Evolutionary conservation across 805 yeast species (phyloP).

Genomic region (Yamadazyma phyllophila): DNA sequence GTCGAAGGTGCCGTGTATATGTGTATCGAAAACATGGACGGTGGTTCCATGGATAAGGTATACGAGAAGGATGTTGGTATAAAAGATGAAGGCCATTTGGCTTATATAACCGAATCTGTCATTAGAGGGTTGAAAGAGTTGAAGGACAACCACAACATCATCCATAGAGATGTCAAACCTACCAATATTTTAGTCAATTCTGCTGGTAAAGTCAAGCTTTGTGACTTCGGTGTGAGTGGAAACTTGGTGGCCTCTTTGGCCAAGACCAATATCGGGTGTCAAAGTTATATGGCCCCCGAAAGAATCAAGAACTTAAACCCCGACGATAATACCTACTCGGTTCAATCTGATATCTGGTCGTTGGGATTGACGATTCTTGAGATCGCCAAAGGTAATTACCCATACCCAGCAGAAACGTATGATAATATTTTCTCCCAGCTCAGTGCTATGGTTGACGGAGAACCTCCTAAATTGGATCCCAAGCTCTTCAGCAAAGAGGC

Average conservation of each 20-base stretch:
- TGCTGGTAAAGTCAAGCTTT: constrained; percentile 81
- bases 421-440: constrained; percentile 88
- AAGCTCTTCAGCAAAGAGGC: constrained; percentile 71
- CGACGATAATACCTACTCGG: constrained; percentile 79
- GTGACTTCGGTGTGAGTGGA: constrained; percentile 97
- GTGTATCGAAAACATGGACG: constrained; percentile 98
- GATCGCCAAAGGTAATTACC: constrained; percentile 86
- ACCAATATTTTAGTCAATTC: constrained; percentile 85
- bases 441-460: constrained; percentile 95
- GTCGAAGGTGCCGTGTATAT: constrained; percentile 97
- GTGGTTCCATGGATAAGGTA: constrained; percentile 86
- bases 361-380: constrained; percentile 87
- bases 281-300: constrained; percentile 98
- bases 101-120: constrained; percentile 75
- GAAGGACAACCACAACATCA: constrained; percentile 87
- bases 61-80: constrained; percentile 61
- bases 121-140: constrained; percentile 78
- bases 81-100: constrained; percentile 74
- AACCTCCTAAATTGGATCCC: constrained; percentile 78
- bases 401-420: constrained; percentile 94
- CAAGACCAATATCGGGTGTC: constrained; percentile 95
- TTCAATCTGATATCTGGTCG: constrained; percentile 95
- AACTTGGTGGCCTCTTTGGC: constrained; percentile 93
- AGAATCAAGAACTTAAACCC: constrained; percentile 75
- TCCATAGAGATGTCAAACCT: constrained; percentile 96